Conservation (phyloP, 2,329 filamentous ascomycete genomes). For the Thermothelomyces thermophilus region DNA sequence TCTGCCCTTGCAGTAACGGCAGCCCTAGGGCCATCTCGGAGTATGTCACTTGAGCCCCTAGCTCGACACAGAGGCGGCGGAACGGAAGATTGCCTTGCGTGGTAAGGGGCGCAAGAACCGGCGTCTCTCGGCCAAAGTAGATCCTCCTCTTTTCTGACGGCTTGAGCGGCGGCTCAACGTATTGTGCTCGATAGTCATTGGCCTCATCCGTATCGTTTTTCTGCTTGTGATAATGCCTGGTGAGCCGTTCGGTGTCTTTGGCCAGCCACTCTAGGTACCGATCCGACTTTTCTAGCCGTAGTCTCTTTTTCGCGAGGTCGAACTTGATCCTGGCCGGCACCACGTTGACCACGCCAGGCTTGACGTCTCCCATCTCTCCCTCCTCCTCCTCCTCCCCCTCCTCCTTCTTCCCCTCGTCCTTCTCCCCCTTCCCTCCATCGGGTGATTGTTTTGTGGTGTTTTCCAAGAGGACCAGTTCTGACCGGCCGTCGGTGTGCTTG, state of each 20-base stretch:
- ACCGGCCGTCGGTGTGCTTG: slow-evolving; percentile 68
- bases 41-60: slow-evolving; percentile 90
- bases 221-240: slow-evolving; percentile 28
- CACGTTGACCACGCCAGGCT: slow-evolving; percentile 67
- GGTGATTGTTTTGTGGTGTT: slow-evolving; percentile 30
- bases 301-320: slow-evolving; percentile 65
- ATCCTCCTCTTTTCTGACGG: slow-evolving; percentile 89
- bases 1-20: slow-evolving; percentile 81
- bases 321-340: slow-evolving; percentile 65
- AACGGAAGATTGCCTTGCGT: slow-evolving; percentile 97
- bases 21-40: slow-evolving; percentile 97
- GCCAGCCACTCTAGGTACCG: slow-evolving; percentile 73
- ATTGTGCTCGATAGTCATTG: slow-evolving; percentile 72
- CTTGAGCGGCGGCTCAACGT: slow-evolving; percentile 77
- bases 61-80: slow-evolving; percentile 77
- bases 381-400: too few relatives aligned
- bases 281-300: slow-evolving; percentile 66
- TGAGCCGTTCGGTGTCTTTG: slow-evolving; percentile 47
- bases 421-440: slow-evolving; percentile 28
- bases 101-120: slow-evolving; percentile 86
- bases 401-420: too few relatives aligned
- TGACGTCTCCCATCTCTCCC: slow-evolving; percentile 43
- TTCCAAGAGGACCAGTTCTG: slow-evolving; percentile 69
- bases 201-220: slow-evolving; percentile 33
- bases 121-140: slow-evolving; percentile 92